Conservation (phyloP, 129 eudicot species). For the Helianthus tuberosus region DNA sequence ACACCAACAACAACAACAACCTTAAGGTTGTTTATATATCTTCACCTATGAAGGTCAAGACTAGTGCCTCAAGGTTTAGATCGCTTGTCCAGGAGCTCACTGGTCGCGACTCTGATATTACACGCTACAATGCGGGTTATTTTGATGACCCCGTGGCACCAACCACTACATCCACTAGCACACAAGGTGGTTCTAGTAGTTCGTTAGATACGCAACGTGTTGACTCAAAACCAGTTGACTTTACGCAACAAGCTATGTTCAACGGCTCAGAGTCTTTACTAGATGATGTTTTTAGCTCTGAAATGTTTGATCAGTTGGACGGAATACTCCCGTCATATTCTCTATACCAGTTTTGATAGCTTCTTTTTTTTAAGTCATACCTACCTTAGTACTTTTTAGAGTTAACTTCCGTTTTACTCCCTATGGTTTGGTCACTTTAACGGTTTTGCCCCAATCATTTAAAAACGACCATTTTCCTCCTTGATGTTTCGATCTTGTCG, state of each 20-base stretch:
- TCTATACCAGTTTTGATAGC: slow-evolving; percentile 6
- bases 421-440: too few relatives aligned
- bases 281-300: slow-evolving; percentile 41
- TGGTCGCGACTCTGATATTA: slow-evolving; percentile 70
- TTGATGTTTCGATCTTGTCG: too few relatives aligned
- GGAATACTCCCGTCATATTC: slow-evolving; percentile 39
- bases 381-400: too few relatives aligned
- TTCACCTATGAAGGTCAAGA: slow-evolving; percentile 75
- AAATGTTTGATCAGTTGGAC: slow-evolving; percentile 40
- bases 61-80: slow-evolving; percentile 57
- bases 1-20: slow-evolving; percentile 26
- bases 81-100: slow-evolving; percentile 77
- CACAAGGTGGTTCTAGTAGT: slow-evolving; percentile 11
- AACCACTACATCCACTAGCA: not conserved
- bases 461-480: too few relatives aligned
- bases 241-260: not conserved
- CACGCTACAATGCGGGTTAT: slow-evolving; percentile 29
- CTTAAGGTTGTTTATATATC: slow-evolving; percentile 83
- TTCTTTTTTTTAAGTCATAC: not conserved
- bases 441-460: too few relatives aligned
- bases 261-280: slow-evolving; percentile 39
- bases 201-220: not conserved
- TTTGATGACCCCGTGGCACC: slow-evolving; percentile 1
- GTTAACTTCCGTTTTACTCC: too few relatives aligned
- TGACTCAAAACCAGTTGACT: slow-evolving; percentile 11